Evolutionary conservation across 208 protist species (phyloP), one percentile per base, ranked within the genome.

Genomic region (Trypanosoma brucei): DNA sequence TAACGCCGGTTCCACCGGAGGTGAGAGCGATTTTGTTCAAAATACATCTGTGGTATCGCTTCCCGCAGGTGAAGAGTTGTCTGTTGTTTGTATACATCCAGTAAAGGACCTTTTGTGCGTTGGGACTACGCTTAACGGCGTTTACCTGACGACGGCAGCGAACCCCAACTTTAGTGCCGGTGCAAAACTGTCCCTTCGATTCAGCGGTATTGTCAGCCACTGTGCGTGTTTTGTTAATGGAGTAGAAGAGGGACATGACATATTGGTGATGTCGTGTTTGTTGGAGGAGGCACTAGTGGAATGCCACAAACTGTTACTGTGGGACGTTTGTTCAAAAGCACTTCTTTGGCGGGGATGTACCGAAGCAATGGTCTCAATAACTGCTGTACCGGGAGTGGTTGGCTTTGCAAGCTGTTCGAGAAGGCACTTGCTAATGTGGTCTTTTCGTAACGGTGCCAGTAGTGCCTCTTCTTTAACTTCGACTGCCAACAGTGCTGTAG

Each of bases 271-370:
- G 48, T 94, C 88, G 14, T 91, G 84, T n/a, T 66, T 78, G 11
- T 76, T 87, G 31, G 38, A 55, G 3, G 79, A 70, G 3, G 3
- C 49, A 6, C 4, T 40, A 66, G 69, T 1, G 68, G 73, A 49
- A 57, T 62, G 31, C 48, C 64, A 13, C 71, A 71, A 79, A 3
- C 74, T 94, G 7, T 87, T 78, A 2, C 57, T 94, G 30, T 92
- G 83, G 83, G 63, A 76, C 40, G 48, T 88, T 5, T 37, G 72
- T 8, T 52, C 67, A 0, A 35, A 49, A 11, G 44, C 61, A 30
- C 65, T 92, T 22, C 66, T 94, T 8, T 94, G 88, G 86, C 81
- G 85, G 1, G 88, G 88, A 13, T 76, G 72, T 52, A 81, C 81
- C 61, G 79, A 76, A 6, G 77, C 77, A 38, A 61, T 92, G 30